These are phyloP conservation scores for Avena atlantica DNA, from an alignment of 176 grass and related monocot genomes.

Conservation along the genomic window DNA sequence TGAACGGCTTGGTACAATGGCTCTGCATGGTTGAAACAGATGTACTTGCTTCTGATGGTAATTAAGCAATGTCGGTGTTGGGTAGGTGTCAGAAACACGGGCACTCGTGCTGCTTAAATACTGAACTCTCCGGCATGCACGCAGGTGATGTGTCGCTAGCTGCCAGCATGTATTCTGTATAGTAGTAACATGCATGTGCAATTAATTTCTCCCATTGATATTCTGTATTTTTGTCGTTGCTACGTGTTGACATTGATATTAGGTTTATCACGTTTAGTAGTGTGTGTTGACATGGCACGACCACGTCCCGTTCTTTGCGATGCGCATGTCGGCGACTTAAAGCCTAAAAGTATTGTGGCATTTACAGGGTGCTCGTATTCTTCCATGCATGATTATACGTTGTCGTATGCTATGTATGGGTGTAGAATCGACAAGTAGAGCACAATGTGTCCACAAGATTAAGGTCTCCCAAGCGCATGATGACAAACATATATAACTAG, in stretches of 20 bases:
- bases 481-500: not conserved
- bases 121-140: not conserved
- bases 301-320: not conserved
- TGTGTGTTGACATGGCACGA: not conserved
- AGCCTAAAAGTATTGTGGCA: not conserved
- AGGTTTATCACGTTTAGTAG: no score
- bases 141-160: not conserved
- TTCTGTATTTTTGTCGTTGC: no score
- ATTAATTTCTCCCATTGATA: no score
- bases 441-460: not conserved
- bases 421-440: not conserved
- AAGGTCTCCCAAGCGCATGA: not conserved
- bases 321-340: not conserved
- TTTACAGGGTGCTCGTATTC: not conserved
- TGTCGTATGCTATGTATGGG: not conserved
- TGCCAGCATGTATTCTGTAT: no score
- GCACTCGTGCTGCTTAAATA: not conserved
- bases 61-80: not conserved
- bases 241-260: no score
- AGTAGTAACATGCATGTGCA: no score
- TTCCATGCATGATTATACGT: not conserved
- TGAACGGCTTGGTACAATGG: slow-evolving; percentile 34
- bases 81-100: not conserved
- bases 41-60: not conserved
- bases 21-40: slow-evolving; percentile 53